Conservation (phyloP, 805 yeast species). For the Pichia heedii region DNA sequence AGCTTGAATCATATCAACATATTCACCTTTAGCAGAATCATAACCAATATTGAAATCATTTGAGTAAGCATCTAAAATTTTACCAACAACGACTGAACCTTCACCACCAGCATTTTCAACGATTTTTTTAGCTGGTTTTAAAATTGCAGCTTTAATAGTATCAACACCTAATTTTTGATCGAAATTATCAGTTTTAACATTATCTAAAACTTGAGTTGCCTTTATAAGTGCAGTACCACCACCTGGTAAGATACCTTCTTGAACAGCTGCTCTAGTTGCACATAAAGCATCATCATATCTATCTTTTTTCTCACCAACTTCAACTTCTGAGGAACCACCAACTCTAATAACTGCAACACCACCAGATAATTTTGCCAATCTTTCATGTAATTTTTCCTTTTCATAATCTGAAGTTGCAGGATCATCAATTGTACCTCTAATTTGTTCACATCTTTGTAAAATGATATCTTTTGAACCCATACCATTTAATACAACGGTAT, state of each 20-base stretch:
- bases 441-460: slow-evolving; percentile 85
- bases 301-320: slow-evolving; percentile 99
- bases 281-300: slow-evolving; percentile 97
- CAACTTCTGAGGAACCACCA: slow-evolving; percentile 95
- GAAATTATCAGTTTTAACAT: slow-evolving; percentile 71
- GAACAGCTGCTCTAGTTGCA: slow-evolving; percentile 98
- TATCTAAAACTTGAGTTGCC: slow-evolving; percentile 72
- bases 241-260: slow-evolving; percentile 98
- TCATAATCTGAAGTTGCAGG: slow-evolving; percentile 81
- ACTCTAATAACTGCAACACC: slow-evolving; percentile 98
- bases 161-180: slow-evolving; percentile 96
- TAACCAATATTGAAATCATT: slow-evolving; percentile 82
- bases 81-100: slow-evolving; percentile 94
- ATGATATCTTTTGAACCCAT: slow-evolving; percentile 78
- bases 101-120: slow-evolving; percentile 96
- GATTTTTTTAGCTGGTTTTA: slow-evolving; percentile 92
- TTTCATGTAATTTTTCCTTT: slow-evolving; percentile 92
- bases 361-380: slow-evolving; percentile 92
- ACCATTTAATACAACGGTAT: slow-evolving; percentile 89
- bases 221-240: slow-evolving; percentile 98
- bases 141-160: slow-evolving; percentile 84
- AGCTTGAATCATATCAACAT: slow-evolving; percentile 89
- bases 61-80: slow-evolving; percentile 53
- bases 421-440: slow-evolving; percentile 71
- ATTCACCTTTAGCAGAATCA: slow-evolving; percentile 87